A percentile compares a stretch with the other conserved stretches of the same genome.
Evolutionary conservation across 768 basidiomycete species (phyloP).

Genomic region (Rhodotorula sphaerocarpa): DNA sequence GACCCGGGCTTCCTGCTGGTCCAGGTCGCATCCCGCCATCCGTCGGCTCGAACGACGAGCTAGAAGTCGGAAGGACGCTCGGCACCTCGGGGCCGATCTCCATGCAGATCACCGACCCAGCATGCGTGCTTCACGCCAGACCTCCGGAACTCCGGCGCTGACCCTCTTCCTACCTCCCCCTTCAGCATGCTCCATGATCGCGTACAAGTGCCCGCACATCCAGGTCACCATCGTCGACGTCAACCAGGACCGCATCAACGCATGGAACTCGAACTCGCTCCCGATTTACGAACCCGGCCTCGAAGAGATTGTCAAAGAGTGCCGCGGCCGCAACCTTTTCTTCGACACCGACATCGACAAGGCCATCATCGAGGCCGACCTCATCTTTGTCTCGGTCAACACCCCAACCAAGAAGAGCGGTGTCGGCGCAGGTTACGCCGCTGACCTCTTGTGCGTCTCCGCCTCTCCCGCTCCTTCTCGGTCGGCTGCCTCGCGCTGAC

Average conservation of each 20-base stretch:
- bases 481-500: neutral
- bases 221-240: conserved; percentile 95
- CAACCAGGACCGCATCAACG: conserved; percentile 85
- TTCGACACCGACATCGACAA: conserved; percentile 83
- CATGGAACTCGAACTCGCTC: conserved; percentile 74
- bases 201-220: conserved; percentile 53
- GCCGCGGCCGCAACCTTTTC: conserved; percentile 90
- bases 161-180: neutral
- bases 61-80: too few relatives aligned
- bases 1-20: too few relatives aligned
- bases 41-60: too few relatives aligned
- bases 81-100: too few relatives aligned
- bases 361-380: conserved; percentile 85
- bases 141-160: too few relatives aligned
- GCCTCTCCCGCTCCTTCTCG: neutral
- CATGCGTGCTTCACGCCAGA: too few relatives aligned
- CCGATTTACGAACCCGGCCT: conserved; percentile 99
- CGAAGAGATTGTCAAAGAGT: conserved; percentile 74
- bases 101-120: too few relatives aligned
- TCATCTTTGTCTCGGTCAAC: conserved; percentile 97
- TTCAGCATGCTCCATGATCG: conserved; percentile 40
- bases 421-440: conserved; percentile 94
- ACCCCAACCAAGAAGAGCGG: conserved; percentile 98
- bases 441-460: conserved; percentile 84
- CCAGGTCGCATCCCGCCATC: too few relatives aligned